These are phyloP conservation scores for Hygrophoropsis aurantiaca DNA, from an alignment of 768 basidiomycete species.

Conservation along the genomic window DNA sequence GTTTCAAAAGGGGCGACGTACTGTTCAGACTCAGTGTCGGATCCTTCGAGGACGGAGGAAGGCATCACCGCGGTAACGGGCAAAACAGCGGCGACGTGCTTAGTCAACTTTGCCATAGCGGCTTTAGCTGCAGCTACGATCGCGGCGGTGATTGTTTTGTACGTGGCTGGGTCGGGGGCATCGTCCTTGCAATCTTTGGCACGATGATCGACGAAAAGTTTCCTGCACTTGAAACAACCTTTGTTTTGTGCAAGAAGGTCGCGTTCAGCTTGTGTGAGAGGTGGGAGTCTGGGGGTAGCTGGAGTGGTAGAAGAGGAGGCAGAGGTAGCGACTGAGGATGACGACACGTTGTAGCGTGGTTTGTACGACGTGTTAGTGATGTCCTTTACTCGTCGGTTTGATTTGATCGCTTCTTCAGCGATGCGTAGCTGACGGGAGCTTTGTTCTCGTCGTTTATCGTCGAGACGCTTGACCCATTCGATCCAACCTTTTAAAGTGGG, in stretches of 20 bases:
- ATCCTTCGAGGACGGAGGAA: neutral
- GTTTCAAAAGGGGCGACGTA: neutral
- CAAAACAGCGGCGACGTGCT: neutral
- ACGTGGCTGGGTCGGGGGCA: constrained; percentile 11
- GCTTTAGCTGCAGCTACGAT: constrained; percentile 2
- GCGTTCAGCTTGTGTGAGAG: constrained; percentile 7
- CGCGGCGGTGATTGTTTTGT: constrained; percentile 18
- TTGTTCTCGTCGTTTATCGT: neutral
- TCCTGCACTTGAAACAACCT: constrained; percentile 21
- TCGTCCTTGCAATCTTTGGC: constrained; percentile 10
- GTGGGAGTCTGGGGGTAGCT: neutral
- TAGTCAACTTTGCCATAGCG: neutral
- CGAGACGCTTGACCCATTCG: neutral
- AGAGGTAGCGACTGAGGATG: neutral
- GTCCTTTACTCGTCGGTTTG: neutral
- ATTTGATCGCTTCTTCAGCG: neutral
- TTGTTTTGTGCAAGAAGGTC: constrained; percentile 5
- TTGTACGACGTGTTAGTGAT: neutral
- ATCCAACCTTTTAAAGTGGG: neutral
- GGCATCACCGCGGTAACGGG: neutral
- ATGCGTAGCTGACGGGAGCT: neutral
- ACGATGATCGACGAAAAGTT: constrained; percentile 11
- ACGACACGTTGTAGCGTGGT: neutral
- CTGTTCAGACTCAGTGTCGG: neutral
- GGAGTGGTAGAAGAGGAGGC: neutral